Percentiles rank a stretch among this genome's conserved stretches.
phyloP scores from a whole-genome alignment of 1,284 basidiomycete species.

The Fomitiporia mediterranea region DNA sequence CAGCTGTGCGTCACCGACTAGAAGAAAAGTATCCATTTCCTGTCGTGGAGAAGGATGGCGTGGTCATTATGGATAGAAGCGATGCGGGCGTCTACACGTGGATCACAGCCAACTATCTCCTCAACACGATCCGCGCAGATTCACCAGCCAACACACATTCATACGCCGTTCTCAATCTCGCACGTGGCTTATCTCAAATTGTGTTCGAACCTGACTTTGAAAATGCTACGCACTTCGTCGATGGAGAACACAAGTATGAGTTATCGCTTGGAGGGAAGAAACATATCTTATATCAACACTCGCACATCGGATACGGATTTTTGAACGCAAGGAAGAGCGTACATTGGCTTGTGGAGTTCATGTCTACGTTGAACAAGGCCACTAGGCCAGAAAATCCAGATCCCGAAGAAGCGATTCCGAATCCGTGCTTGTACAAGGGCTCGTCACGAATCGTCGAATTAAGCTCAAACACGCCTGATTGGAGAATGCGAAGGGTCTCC shows the following conservation, averaged over 20 bases:
- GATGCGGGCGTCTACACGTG: conserved; percentile 98
- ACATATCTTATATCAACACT: conserved; percentile 88
- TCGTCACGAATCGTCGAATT: conserved; percentile 66
- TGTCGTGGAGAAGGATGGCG: conserved; percentile 56
- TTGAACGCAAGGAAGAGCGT: conserved; percentile 87
- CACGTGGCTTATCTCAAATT: conserved; percentile 96
- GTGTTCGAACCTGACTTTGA: conserved; percentile 86
- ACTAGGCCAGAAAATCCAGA: conserved; percentile 18
- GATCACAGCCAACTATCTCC: conserved; percentile 96
- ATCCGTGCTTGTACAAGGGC: conserved; percentile 79
- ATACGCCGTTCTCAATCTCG: conserved; percentile 95
- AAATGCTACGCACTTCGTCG: conserved; percentile 50
- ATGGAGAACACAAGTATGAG: conserved; percentile 93
- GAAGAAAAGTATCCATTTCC: conserved; percentile 71
- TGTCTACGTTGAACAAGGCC: conserved; percentile 45
- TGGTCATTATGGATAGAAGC: conserved; percentile 92
- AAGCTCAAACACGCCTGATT: conserved; percentile 48
- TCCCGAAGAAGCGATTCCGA: conserved; percentile 37
- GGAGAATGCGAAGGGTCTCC: conserved; percentile 55
- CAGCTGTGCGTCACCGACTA: conserved; percentile 68
- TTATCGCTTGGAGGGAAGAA: conserved; percentile 70
- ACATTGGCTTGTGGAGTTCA: conserved; percentile 88
- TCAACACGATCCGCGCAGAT: conserved; percentile 65
- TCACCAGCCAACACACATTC: conserved; percentile 48
- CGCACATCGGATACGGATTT: conserved; percentile 93